These are phyloP conservation scores for Rhodotorula glutinis DNA, from an alignment of 1,284 basidiomycete genomes.

Conservation along the genomic window DNA sequence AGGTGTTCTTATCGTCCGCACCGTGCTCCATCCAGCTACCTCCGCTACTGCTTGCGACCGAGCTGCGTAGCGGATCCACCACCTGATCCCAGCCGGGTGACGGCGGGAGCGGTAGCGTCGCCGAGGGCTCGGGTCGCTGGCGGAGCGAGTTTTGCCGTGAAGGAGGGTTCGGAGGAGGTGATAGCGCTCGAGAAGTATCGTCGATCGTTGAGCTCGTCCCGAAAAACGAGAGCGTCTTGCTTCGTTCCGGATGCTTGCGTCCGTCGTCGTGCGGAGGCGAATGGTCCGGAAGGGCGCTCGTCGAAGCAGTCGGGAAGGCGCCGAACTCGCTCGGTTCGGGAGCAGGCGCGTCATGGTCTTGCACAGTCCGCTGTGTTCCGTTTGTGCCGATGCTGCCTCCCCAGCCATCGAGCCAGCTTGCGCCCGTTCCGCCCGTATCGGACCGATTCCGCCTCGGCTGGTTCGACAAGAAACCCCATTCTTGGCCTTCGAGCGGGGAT, in stretches of 20 bases:
- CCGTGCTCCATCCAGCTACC: conserved; percentile 28
- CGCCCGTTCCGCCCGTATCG: not conserved
- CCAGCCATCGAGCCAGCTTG: not conserved
- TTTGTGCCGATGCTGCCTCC: conserved; percentile 1
- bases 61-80: conserved; percentile 10
- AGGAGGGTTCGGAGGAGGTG: conserved; percentile 36
- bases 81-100: not conserved
- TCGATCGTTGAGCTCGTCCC: conserved; percentile 9
- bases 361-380: not conserved
- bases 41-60: conserved; percentile 14
- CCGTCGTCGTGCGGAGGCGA: not conserved
- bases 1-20: not conserved
- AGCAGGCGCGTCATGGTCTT: not conserved
- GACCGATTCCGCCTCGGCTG: not conserved
- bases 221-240: conserved; percentile 37
- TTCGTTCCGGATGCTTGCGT: conserved; percentile 7
- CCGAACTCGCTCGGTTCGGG: conserved; percentile 1
- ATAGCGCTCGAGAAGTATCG: conserved; percentile 2
- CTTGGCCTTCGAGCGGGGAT: conserved; percentile 22
- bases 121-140: not conserved
- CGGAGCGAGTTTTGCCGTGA: conserved; percentile 24
- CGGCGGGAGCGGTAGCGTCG: not conserved
- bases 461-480: conserved; percentile 23
- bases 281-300: not conserved
- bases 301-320: conserved; percentile 1